These are phyloP conservation scores for Cicer judaicum DNA, from an alignment of 306 rosid genomes.

Conservation along the genomic window DNA sequence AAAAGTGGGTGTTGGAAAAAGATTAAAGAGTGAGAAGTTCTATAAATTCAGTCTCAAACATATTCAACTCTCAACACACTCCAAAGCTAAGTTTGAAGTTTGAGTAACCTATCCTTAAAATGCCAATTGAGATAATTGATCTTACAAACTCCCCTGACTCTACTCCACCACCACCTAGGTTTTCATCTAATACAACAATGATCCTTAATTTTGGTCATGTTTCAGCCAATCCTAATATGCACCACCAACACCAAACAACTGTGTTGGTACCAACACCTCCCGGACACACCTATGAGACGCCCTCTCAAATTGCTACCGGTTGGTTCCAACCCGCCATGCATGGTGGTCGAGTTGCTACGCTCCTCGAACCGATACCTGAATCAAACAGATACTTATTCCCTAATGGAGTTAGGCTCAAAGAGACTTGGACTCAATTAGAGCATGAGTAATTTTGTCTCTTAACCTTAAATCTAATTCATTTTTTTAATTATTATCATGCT, in stretches of 20 bases:
- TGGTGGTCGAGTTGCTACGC: background rate
- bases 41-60: conserved; percentile 13
- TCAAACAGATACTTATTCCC: background rate
- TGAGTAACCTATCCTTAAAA: background rate
- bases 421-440: conserved; percentile 19
- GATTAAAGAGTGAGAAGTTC: background rate
- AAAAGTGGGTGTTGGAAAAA: no score
- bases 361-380: background rate
- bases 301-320: background rate
- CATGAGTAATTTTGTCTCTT: conserved; percentile 35
- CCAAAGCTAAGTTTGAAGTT: background rate
- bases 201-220: background rate
- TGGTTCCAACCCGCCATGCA: background rate
- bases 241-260: background rate
- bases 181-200: background rate
- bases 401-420: background rate
- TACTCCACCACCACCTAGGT: conserved; percentile 18
- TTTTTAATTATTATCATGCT: background rate
- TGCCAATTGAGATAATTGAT: conserved; percentile 32
- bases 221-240: background rate
- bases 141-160: conserved; percentile 7
- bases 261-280: background rate
- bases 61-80: background rate
- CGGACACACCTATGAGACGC: background rate
- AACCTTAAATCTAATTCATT: background rate